Evolutionary conservation across 257 asterid genomes (phyloP), one percentile per base, ranked within the genome.

Genomic region (Ehretia macrophylla): DNA sequence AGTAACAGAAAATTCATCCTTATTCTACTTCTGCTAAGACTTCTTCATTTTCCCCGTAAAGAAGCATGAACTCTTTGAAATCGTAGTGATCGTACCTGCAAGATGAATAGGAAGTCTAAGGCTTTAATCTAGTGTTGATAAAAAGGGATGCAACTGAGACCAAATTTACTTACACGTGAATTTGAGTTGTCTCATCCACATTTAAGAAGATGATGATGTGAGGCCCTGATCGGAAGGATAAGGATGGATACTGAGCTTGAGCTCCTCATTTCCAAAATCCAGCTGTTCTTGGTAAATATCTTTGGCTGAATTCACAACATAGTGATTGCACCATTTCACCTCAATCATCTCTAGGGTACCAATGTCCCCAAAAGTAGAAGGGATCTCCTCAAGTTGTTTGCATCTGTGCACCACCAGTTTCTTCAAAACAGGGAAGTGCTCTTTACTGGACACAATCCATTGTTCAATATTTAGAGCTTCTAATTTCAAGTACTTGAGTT

Each of bases 371-470:
- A 70, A 51, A 14, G 37, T 46, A 37, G 17, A n/a, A 38, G 70
- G 70, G 22, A 70, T 42, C 62, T 46, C 58, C 8, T 32, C 19
- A 58, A 58, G 42, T 1, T 47, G 27, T n/a, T 10, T 0, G 46
- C 66, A 64, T 20, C 18, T 13, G 8, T 0, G 8, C 56, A 70
- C 21, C n/a, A 48, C 56, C 50, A 65, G 20, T 1, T 23, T 39
- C 19, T 71, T 50, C 46, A 70, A 70, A 27, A 11, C 4, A 3
- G 62, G 70, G 38, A 70, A 65, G 57, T 63, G 53, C 32, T 27
- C 35, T 27, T 60, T 56, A n/a, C 37, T 49, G 8, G 58, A 54
- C 10, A 32, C 20, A 5, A 37, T 59, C 68, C 64, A 71, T 0
- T 60, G 55, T 11, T 32, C 22, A 40, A 65, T 14, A 5, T 47